Evolutionary conservation across 129 eudicot genomes (phyloP).

Genomic region (Flaveria linearis): DNA sequence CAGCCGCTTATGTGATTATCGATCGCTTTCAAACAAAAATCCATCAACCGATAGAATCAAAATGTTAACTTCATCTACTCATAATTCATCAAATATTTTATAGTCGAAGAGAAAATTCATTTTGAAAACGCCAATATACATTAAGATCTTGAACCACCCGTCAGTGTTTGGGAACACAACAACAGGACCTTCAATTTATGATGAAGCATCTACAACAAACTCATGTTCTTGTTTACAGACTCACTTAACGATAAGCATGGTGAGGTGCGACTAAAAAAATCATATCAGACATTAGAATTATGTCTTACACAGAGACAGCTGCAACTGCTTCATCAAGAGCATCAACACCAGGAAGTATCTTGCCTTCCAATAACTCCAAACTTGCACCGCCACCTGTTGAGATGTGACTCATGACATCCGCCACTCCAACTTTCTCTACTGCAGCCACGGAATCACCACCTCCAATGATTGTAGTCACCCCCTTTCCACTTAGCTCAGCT

Average conservation of each 20-base stretch:
- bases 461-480: slow-evolving; percentile 65
- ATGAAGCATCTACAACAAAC: slow-evolving; percentile 53
- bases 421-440: slow-evolving; percentile 77
- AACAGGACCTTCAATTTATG: slow-evolving; percentile 37
- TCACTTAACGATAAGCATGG: slow-evolving; percentile 29
- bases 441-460: slow-evolving; percentile 78
- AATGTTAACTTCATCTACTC: neutral
- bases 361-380: slow-evolving; percentile 74
- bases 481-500: slow-evolving; percentile 53
- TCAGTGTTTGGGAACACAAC: slow-evolving; percentile 27
- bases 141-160: slow-evolving; percentile 22
- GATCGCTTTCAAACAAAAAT: slow-evolving; percentile 4
- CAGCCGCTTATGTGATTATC: neutral
- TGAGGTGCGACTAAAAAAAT: slow-evolving; percentile 31
- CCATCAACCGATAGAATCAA: neutral
- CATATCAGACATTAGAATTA: slow-evolving; percentile 25
- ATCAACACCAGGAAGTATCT: slow-evolving; percentile 61
- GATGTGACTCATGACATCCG: slow-evolving; percentile 71
- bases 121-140: slow-evolving; percentile 9
- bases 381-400: slow-evolving; percentile 85
- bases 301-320: slow-evolving; percentile 54
- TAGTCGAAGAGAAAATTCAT: neutral
- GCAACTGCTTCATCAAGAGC: slow-evolving; percentile 62
- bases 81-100: neutral
- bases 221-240: slow-evolving; percentile 50